Percentiles rank a stretch among this genome's conserved stretches.
Evolutionary conservation across 2,329 filamentous ascomycete species (phyloP).

Genomic region (Pseudogymnoascus sp.): DNA sequence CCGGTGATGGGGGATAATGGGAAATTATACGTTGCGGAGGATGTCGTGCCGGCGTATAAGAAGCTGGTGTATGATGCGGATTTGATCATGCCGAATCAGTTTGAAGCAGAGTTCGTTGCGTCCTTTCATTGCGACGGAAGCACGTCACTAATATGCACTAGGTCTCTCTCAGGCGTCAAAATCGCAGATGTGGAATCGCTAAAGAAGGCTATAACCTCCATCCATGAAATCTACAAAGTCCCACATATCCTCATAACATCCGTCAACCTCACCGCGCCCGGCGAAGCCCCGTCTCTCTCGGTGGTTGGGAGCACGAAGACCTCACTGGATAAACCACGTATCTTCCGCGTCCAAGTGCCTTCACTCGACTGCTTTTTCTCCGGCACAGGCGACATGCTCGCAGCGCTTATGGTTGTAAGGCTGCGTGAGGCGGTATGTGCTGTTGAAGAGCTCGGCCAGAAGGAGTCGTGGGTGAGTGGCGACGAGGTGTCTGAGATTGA

Average conservation of each 20-base stretch:
- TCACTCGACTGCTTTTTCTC: constrained; percentile 90
- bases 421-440: constrained; percentile 71
- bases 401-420: constrained; percentile 78
- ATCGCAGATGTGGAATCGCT: constrained; percentile 71
- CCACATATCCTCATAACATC: constrained; percentile 93
- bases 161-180: constrained; percentile 74
- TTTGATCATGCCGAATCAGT: constrained; percentile 91
- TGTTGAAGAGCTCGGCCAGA: constrained; percentile 41
- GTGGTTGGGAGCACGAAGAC: constrained; percentile 69
- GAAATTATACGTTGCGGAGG: constrained; percentile 80
- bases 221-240: constrained; percentile 69
- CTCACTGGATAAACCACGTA: constrained; percentile 57
- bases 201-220: constrained; percentile 62
- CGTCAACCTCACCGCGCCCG: constrained; percentile 58
- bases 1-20: constrained; percentile 98
- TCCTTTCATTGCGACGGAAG: too few relatives aligned
- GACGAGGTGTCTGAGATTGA: constrained; percentile 63
- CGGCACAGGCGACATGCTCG: constrained; percentile 98
- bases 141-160: too few relatives aligned
- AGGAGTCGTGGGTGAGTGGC: constrained; percentile 65
- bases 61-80: constrained; percentile 73
- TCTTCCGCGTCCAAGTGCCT: constrained; percentile 83
- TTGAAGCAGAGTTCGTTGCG: constrained; percentile 76
- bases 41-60: constrained; percentile 88
- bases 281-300: constrained; percentile 49